Evolutionary conservation across 176 grass and related monocot species (phyloP).

Genomic region (Carex kokanica): DNA sequence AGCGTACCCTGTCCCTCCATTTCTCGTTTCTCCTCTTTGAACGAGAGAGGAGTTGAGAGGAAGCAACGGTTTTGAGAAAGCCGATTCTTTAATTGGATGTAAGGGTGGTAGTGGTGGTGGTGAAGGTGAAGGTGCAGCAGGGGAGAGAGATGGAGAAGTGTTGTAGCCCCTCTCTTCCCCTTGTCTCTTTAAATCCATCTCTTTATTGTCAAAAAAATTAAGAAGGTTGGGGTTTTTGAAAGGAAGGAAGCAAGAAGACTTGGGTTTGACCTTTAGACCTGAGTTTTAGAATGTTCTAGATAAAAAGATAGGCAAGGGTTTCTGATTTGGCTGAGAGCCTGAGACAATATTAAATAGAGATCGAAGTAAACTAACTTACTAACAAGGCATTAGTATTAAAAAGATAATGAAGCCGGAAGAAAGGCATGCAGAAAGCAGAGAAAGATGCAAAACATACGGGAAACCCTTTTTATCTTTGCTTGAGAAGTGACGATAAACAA

Average conservation of each 20-base stretch:
- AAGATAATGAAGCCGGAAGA: too few relatives aligned
- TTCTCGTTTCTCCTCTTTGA: constrained; percentile 22
- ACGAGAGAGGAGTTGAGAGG: constrained; percentile 65
- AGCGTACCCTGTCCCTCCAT: constrained; percentile 3
- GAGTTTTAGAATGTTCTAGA: background rate
- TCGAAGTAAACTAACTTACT: background rate
- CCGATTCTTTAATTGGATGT: constrained; percentile 21
- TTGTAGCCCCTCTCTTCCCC: constrained; percentile 23
- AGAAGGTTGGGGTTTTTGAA: background rate
- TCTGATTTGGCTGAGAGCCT: background rate
- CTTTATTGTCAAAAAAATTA: constrained; percentile 15
- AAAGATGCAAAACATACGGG: background rate
- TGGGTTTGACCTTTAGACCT: background rate
- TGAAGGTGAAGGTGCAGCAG: constrained; percentile 19
- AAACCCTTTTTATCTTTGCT: too few relatives aligned
- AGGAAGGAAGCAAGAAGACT: constrained; percentile 2
- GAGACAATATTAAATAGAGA: background rate
- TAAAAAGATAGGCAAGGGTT: background rate
- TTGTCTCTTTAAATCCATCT: constrained; percentile 27
- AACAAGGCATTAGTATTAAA: too few relatives aligned
- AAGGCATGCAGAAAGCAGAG: background rate
- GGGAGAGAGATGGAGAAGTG: constrained; percentile 19
- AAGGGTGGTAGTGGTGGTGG: background rate
- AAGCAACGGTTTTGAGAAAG: constrained; percentile 63
- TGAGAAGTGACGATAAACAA: constrained; percentile 22